phyloP scores from a whole-genome alignment of 176 grass and related monocot species.

The Oryza nivara region DNA sequence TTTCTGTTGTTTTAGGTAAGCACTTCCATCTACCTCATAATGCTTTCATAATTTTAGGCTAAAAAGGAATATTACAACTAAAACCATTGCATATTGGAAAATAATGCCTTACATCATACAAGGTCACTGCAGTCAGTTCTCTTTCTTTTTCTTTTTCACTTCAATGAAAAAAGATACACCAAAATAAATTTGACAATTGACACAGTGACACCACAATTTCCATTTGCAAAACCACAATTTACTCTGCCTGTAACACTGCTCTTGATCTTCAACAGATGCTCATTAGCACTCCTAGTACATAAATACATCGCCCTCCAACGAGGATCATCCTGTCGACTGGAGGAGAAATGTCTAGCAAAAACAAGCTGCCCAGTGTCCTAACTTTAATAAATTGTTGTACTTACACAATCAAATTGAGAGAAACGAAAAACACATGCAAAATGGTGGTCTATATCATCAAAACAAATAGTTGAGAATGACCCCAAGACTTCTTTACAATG shows the following conservation, averaged over 20 bases:
- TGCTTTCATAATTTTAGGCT: conserved; percentile 5
- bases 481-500: conserved; percentile 50
- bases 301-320: conserved; percentile 24
- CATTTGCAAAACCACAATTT: conserved; percentile 14
- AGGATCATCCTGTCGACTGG: not conserved
- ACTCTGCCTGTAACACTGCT: conserved; percentile 5
- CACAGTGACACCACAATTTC: conserved; percentile 1
- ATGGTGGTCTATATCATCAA: conserved; percentile 47
- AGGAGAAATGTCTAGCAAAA: conserved; percentile 6
- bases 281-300: conserved; percentile 21
- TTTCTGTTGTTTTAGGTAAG: conserved; percentile 15
- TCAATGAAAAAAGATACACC: conserved; percentile 10
- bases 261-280: conserved; percentile 3
- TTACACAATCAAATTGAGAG: conserved; percentile 50
- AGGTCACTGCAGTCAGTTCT: not conserved
- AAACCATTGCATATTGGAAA: not conserved
- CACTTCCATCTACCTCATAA: conserved; percentile 24
- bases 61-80: not conserved
- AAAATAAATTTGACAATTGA: conserved; percentile 27
- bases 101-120: conserved; percentile 2
- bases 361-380: conserved; percentile 21
- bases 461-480: conserved; percentile 36
- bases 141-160: not conserved
- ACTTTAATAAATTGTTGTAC: conserved; percentile 48
- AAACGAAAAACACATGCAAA: not conserved